Conservation (phyloP, 805 yeast genomes). For the Saccharomycopsis vini region DNA sequence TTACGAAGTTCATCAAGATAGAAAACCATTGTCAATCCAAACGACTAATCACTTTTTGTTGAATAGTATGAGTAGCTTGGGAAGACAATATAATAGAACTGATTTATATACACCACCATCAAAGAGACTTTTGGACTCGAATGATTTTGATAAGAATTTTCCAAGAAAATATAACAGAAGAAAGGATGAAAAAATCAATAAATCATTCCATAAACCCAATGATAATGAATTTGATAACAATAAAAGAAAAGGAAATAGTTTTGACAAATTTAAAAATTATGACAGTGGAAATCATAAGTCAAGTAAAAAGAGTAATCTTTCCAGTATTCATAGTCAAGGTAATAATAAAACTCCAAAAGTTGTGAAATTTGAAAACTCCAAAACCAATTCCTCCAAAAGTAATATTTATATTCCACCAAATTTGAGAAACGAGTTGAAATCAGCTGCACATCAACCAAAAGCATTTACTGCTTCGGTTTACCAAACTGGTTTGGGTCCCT, state of each 20-base stretch:
- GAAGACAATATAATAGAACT: constrained; percentile 42
- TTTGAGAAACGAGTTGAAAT: constrained; percentile 15
- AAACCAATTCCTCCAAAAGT: not conserved
- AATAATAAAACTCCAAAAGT: not conserved
- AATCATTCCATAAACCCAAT: no score
- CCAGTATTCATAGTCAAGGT: no score
- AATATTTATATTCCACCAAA: constrained; percentile 19
- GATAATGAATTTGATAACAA: not conserved
- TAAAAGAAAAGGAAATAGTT: not conserved
- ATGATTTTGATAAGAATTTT: no score
- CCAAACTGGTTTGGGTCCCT: constrained; percentile 1
- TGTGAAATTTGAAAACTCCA: no score
- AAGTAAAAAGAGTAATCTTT: not conserved
- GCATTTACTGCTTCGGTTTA: constrained; percentile 16
- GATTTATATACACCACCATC: constrained; percentile 77
- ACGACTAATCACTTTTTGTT: constrained; percentile 33
- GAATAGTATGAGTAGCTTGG: constrained; percentile 15
- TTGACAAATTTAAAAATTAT: not conserved
- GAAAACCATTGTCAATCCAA: constrained; percentile 60
- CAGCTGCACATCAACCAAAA: constrained; percentile 18
- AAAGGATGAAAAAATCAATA: no score
- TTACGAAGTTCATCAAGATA: constrained; percentile 24
- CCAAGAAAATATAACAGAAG: no score
- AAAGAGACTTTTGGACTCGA: constrained; percentile 11
- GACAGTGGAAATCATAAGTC: not conserved